Percentiles rank a stretch among this genome's conserved stretches.
Evolutionary conservation across 176 grass and related monocot genomes (phyloP).

Genomic region (Tillandsia fasciculata): DNA sequence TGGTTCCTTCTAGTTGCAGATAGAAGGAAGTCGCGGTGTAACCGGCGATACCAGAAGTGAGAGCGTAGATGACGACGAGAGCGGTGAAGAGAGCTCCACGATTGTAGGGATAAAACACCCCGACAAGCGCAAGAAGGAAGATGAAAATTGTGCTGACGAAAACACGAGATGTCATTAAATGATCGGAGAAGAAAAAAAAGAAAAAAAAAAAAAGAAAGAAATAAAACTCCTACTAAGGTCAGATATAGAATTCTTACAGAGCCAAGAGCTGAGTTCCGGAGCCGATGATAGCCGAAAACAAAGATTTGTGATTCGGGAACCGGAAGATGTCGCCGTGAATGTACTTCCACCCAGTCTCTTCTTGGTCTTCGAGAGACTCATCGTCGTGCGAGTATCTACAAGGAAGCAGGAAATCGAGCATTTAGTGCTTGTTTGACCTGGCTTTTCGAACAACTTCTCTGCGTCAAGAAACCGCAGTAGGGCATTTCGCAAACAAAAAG

Average conservation of each 20-base stretch:
- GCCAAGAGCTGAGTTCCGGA: slow-evolving; percentile 93
- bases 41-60: slow-evolving; percentile 91
- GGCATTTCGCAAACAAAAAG: too few relatives aligned
- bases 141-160: slow-evolving; percentile 70
- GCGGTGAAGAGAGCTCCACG: slow-evolving; percentile 91
- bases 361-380: slow-evolving; percentile 76
- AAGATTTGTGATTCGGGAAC: slow-evolving; percentile 63
- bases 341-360: slow-evolving; percentile 97
- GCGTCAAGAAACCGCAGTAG: too few relatives aligned
- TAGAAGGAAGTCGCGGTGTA: slow-evolving; percentile 86
- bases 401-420: slow-evolving; percentile 7
- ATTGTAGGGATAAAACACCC: slow-evolving; percentile 93
- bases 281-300: slow-evolving; percentile 75
- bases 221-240: slow-evolving; percentile 16
- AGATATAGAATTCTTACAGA: slow-evolving; percentile 45
- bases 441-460: too few relatives aligned
- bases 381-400: slow-evolving; percentile 80
- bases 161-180: slow-evolving; percentile 12
- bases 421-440: too few relatives aligned
- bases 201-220: slow-evolving; percentile 6
- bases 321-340: slow-evolving; percentile 82
- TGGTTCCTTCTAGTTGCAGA: slow-evolving; percentile 80
- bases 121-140: slow-evolving; percentile 79
- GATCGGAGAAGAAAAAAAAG: too few relatives aligned
- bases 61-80: slow-evolving; percentile 88